Percentiles rank a stretch among this genome's conserved stretches.
These are phyloP conservation scores for Patellifolia procumbens DNA, from an alignment of 179 eudicot species.

Conservation along the genomic window DNA sequence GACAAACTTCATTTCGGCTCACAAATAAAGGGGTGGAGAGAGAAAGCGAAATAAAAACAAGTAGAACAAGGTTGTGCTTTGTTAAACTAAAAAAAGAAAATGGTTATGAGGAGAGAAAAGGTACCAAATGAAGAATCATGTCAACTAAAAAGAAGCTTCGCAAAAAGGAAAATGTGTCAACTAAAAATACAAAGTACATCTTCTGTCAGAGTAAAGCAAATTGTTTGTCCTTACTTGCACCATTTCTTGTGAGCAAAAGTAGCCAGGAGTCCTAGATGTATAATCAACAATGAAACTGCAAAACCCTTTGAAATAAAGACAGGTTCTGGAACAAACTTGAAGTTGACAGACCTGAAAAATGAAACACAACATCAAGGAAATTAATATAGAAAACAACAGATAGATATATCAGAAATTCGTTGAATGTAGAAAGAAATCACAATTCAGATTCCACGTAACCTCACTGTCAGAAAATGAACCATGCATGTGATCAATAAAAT, in stretches of 20 bases:
- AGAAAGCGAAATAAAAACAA: slow-evolving; percentile 78
- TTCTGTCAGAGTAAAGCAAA: background rate
- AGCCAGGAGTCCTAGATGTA: slow-evolving; percentile 68
- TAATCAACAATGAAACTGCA: slow-evolving; percentile 61
- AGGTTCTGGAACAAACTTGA: slow-evolving; percentile 91
- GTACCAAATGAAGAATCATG: slow-evolving; percentile 96
- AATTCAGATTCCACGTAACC: background rate
- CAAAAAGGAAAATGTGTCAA: background rate
- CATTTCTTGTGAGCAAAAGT: slow-evolving; percentile 77
- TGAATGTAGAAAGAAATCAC: background rate
- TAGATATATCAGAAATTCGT: background rate
- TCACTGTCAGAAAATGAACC: background rate
- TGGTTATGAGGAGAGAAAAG: too few relatives aligned
- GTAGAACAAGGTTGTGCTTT: too few relatives aligned
- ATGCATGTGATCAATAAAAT: background rate
- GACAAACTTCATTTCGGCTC: slow-evolving; percentile 61
- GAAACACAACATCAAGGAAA: slow-evolving; percentile 7
- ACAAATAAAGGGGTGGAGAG: slow-evolving; percentile 60
- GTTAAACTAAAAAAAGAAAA: too few relatives aligned
- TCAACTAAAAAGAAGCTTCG: slow-evolving; percentile 67
- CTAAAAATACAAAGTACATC: background rate
- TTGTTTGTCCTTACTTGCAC: slow-evolving; percentile 94
- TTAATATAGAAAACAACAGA: background rate
- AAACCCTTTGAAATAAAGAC: slow-evolving; percentile 76
- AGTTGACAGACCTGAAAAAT: slow-evolving; percentile 88